phyloP scores from a whole-genome alignment of 1,139 yeast genomes.

The Lodderomyces metapsilosis region DNA sequence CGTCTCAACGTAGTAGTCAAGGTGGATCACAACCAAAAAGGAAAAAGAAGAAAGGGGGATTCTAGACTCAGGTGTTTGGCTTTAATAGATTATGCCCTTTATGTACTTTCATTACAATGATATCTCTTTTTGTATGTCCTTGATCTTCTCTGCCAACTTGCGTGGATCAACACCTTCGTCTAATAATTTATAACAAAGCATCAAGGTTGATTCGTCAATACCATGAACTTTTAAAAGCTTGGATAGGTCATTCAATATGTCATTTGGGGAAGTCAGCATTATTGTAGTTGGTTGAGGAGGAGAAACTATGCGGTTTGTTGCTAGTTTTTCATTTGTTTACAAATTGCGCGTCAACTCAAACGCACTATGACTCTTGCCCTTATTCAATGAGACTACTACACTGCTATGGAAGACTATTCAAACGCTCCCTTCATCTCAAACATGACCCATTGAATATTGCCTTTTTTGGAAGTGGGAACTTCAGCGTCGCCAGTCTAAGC shows the following conservation, averaged over 20 bases:
- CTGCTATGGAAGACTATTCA: neutral
- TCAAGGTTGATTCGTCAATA: slow-evolving; percentile 31
- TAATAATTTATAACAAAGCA: slow-evolving; percentile 34
- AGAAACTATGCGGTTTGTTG: neutral
- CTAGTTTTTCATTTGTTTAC: neutral
- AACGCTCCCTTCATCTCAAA: neutral
- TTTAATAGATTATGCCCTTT: too few relatives aligned
- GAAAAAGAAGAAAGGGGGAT: slow-evolving; percentile 7
- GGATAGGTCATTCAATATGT: slow-evolving; percentile 26
- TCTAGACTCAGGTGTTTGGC: slow-evolving; percentile 10
- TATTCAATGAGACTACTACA: neutral
- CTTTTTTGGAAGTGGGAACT: slow-evolving; percentile 80
- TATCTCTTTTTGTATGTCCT: slow-evolving; percentile 29
- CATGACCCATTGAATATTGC: slow-evolving; percentile 36
- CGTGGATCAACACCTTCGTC: slow-evolving; percentile 42
- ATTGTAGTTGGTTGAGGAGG: neutral
- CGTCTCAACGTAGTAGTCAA: slow-evolving; percentile 2
- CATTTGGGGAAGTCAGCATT: slow-evolving; percentile 5
- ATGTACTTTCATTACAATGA: slow-evolving; percentile 15
- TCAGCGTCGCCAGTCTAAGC: slow-evolving; percentile 60
- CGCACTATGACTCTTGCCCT: neutral
- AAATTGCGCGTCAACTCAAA: neutral
- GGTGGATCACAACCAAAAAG: slow-evolving; percentile 1
- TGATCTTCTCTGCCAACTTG: slow-evolving; percentile 26
- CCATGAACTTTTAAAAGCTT: slow-evolving; percentile 23